Base-by-base conservation (phyloP, 1,284 basidiomycete species). In the Veloboletus limbatus region DNA sequence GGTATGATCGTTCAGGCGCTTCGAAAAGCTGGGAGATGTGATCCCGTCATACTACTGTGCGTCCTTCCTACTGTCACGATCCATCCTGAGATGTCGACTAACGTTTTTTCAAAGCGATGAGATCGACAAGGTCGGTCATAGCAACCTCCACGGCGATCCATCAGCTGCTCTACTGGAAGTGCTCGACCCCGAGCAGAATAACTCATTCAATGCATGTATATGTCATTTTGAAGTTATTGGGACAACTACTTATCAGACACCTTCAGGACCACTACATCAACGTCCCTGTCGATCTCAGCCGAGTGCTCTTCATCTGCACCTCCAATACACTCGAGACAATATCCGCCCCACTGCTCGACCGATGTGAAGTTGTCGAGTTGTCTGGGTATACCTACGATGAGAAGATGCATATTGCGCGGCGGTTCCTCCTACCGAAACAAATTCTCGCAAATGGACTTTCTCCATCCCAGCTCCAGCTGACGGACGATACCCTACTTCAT, bases 171-270 rank as follows among this genome's bases (percentile, higher is more conserved):
- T 96, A 49, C 72, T 96, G 17, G 93, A 96, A 62, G 92, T 94
- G 18, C 74, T 96, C 48, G 92, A 96, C 60, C 92, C 92, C 0
- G 92, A 96, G 62, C 92, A 96, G 69, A 96, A 95, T 55, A 79
- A 85, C 58, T 77, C 83, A 0, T 95, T 95, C 68, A 83, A 83
- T 68, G 79, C 85, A 60, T 51, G 81, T 72, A 24, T 48, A 38
- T 1, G 4, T 43, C 13, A 9, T 18, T 25, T 11, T 27, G 20
- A 21, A 10, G 21, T 17, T 33, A 1, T 34, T 2, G 13, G 6
- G 8, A 21, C 9, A 13, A 16, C 13, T 14, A 22, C 48, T 65
- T 11, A 60, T 37, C 2, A 1, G 4, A 4, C 7, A 18, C 8
- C 3, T 32, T 27, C 38, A 93, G 82, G 92, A 96, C 63, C 92